phyloP scores from a whole-genome alignment of 2,329 filamentous ascomycete genomes.

The Fusarium stilboides region DNA sequence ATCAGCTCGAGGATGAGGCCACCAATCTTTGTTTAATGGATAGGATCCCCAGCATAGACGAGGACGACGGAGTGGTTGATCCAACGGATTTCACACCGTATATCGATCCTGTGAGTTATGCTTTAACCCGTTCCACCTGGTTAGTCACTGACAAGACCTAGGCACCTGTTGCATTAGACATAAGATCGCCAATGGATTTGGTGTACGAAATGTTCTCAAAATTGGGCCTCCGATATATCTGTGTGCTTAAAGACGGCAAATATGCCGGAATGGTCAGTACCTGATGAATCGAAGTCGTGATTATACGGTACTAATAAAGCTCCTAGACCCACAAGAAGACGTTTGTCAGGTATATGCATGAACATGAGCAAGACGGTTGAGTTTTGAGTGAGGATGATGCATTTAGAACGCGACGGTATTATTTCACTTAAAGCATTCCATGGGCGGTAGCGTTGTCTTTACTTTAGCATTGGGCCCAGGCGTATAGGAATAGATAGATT shows the following conservation, averaged over 20 bases:
- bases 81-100: constrained; percentile 90
- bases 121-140: neutral
- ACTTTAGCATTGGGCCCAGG: constrained; percentile 20
- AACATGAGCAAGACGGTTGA: constrained; percentile 73
- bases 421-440: constrained; percentile 31
- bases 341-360: constrained; percentile 94
- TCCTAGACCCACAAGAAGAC: constrained; percentile 91
- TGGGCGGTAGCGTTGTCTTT: constrained; percentile 30
- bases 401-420: constrained; percentile 22
- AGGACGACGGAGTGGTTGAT: constrained; percentile 74
- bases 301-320: constrained; percentile 26
- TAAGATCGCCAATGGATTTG: constrained; percentile 91
- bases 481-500: constrained; percentile 5
- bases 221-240: constrained; percentile 91
- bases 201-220: constrained; percentile 98
- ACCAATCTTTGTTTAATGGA: constrained; percentile 87
- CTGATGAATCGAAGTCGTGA: neutral
- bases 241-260: constrained; percentile 85
- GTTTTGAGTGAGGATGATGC: neutral
- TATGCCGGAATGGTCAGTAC: constrained; percentile 89
- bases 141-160: constrained; percentile 51
- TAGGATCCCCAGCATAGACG: constrained; percentile 73
- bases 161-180: constrained; percentile 90
- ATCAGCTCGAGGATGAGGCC: constrained; percentile 83
- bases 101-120: constrained; percentile 82